Evolutionary conservation across 768 basidiomycete genomes (phyloP), one percentile per base, ranked within the genome.

Genomic region (Rhodotorula diobovata): DNA sequence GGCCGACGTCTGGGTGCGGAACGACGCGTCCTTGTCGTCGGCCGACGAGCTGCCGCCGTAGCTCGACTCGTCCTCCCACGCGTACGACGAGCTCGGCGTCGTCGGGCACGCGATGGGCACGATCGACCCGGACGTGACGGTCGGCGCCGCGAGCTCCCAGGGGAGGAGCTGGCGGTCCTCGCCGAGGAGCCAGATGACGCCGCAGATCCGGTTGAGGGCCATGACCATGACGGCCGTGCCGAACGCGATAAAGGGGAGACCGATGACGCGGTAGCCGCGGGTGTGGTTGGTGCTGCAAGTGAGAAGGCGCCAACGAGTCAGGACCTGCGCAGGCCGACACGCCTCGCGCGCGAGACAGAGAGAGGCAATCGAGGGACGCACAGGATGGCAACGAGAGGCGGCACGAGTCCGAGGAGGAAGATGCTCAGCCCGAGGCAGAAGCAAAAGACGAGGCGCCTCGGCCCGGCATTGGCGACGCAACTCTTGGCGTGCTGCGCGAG

Each of bases 101-200:
- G 73, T 57, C 25, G 68, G 66, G 68, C 68, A 69, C 48, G 45
- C 20, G 54, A 74, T 67, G 34, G 66, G 48, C 46, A 74, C 73
- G 59, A 74, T 66, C 25, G 73, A 61, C 2, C 73, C 68, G 32
- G 73, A 74, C 32, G 61, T 70, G 62, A 74, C 66, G 39, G 57
- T 56, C 25, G 73, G 73, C 12, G 73, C 16, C 11, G 72, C 68
- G 34, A 74, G 61, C 69, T 74, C 73, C 66, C 68, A 74, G 11
- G 73, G 68, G 1, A 70, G 61, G 35, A 74, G 66, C 60, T 74
- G 73, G 45, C 73, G 68, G 66, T 74, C 73, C 54, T 70, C 73
- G 15, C 73, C 68, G 30, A 74, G 73, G n/a, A 74, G 66, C 73
- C 68, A 70, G 62, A 70, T 74, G 30, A 74, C 67, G 39, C 32